These are phyloP conservation scores for Colletotrichum neosansevieriae DNA, from an alignment of 2,329 filamentous ascomycete species.

Conservation along the genomic window DNA sequence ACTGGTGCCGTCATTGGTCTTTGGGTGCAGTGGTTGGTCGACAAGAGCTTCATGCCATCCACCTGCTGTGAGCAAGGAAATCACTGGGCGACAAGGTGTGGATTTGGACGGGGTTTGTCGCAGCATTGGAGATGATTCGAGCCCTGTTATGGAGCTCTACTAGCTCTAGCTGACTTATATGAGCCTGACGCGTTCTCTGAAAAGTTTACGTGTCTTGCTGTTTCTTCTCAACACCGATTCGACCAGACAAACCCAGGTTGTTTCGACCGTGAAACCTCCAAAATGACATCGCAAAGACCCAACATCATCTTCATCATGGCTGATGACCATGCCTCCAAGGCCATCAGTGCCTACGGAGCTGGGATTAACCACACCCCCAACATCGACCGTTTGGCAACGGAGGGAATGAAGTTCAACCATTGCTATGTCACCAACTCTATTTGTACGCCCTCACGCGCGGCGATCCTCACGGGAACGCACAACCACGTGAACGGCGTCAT, in stretches of 20 bases:
- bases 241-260: background rate
- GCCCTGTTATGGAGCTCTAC: background rate
- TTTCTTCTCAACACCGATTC: background rate
- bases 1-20: no score
- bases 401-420: slow-evolving; percentile 65
- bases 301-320: slow-evolving; percentile 63
- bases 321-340: slow-evolving; percentile 65
- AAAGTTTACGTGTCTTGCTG: background rate
- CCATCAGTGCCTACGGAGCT: slow-evolving; percentile 61
- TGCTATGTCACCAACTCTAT: slow-evolving; percentile 67
- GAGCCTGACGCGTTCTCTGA: background rate
- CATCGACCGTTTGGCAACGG: slow-evolving; percentile 60
- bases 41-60: background rate
- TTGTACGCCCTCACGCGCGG: slow-evolving; percentile 63
- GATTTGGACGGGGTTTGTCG: slow-evolving; percentile 9
- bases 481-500: slow-evolving; percentile 66
- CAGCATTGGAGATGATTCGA: background rate
- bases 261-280: background rate
- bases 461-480: slow-evolving; percentile 62
- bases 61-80: background rate
- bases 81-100: background rate
- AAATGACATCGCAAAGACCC: slow-evolving; percentile 38
- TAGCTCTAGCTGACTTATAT: background rate
- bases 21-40: background rate
- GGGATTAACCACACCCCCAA: slow-evolving; percentile 65